A percentile compares a stretch with the other conserved stretches of the same genome.
Conservation (phyloP, 495 filamentous ascomycete genomes). For the Penicillium herquei region DNA sequence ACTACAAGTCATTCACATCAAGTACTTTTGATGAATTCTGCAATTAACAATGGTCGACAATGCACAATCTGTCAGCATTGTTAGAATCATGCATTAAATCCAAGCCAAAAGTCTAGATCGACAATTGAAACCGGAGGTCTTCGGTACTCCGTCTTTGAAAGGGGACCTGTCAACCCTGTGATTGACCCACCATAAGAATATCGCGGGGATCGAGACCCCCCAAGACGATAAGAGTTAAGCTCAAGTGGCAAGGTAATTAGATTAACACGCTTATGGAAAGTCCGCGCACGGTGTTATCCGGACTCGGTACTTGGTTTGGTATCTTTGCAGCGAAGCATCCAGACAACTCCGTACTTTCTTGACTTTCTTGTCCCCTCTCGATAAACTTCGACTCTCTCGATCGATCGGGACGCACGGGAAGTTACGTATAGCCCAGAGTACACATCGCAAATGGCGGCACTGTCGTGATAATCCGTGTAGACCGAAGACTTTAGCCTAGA, state of each 20-base stretch:
- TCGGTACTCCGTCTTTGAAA: not conserved
- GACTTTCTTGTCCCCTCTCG: not conserved
- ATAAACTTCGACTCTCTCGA: constrained; percentile 21
- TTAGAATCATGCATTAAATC: not conserved
- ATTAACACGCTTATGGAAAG: not conserved
- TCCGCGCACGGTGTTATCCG: not conserved
- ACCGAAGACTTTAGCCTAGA: not conserved
- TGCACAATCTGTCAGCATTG: not conserved
- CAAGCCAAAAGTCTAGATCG: constrained; percentile 5
- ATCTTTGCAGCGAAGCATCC: too few species aligned
- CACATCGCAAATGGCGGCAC: constrained; percentile 16
- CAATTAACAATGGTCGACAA: not conserved
- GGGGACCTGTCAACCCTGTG: not conserved
- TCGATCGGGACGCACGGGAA: constrained; percentile 26
- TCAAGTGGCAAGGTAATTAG: not conserved
- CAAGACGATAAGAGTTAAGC: not conserved
- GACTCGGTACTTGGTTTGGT: too few species aligned
- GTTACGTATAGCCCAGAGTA: constrained; percentile 15
- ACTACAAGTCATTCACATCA: too few species aligned
- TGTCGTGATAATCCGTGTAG: not conserved
- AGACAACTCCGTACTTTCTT: too few species aligned
- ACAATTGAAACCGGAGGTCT: not conserved
- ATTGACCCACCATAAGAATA: not conserved
- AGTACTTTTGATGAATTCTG: too few species aligned
- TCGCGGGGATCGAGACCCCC: not conserved